phyloP scores from a whole-genome alignment of 2,329 filamentous ascomycete species.

The Penicillium olsonii region DNA sequence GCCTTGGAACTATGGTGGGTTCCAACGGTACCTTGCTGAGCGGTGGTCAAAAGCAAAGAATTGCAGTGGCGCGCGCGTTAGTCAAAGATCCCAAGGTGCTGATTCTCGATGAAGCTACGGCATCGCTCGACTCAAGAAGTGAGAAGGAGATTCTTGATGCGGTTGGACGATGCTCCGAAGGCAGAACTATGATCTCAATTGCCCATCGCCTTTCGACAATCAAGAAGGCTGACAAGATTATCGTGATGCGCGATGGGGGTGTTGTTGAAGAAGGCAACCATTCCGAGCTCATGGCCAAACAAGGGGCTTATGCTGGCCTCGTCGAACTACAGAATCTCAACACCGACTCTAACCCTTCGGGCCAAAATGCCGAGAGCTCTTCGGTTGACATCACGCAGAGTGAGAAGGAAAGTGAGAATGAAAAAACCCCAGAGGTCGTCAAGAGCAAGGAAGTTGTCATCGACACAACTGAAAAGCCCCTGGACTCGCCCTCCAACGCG shows the following conservation, averaged over 20 bases:
- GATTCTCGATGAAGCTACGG: conserved; percentile 81
- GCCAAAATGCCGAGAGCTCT: neutral
- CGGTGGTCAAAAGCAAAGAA: conserved; percentile 76
- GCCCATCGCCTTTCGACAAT: neutral
- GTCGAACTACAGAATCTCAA: neutral
- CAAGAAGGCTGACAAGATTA: neutral
- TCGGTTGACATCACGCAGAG: neutral
- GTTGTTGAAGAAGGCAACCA: conserved; percentile 57
- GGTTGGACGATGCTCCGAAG: neutral
- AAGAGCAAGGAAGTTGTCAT: neutral
- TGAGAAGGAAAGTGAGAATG: neutral
- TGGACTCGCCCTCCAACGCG: neutral
- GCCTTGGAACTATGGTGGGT: conserved; percentile 63
- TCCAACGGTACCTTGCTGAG: conserved; percentile 71
- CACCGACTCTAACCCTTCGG: neutral
- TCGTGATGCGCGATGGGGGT: conserved; percentile 10
- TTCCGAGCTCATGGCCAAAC: neutral
- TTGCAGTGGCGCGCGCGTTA: conserved; percentile 77
- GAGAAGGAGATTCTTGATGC: neutral
- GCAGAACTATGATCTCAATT: conserved; percentile 57
- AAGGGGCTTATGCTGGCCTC: neutral
- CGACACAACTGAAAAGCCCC: neutral
- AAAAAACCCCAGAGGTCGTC: neutral
- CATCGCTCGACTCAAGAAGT: conserved; percentile 53
- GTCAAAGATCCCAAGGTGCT: conserved; percentile 68